A percentile compares a stretch with the other conserved stretches of the same genome.
Conservation (phyloP, 176 grass and related monocot genomes). For the Bonia amplexicaulis region DNA sequence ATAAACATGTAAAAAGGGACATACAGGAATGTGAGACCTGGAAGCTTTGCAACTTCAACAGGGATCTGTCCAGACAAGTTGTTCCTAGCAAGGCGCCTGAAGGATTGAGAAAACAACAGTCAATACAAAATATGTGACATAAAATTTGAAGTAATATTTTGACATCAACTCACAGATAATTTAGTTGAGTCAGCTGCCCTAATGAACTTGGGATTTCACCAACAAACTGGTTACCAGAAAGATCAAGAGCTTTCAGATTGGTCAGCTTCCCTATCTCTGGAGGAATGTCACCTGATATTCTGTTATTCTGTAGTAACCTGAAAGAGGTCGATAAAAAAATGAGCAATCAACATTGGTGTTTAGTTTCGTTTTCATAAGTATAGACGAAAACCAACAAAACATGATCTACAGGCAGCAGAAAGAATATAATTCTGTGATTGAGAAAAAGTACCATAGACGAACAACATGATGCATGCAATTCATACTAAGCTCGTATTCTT, state of each 20-base stretch:
- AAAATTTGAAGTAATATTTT: conserved; percentile 11
- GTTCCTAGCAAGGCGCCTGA: conserved; percentile 83
- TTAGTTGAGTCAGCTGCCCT: conserved; percentile 68
- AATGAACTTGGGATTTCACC: conserved; percentile 80
- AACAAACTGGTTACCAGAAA: conserved; percentile 80
- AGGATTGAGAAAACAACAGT: conserved; percentile 30
- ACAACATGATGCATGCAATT: neutral
- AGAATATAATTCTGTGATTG: neutral
- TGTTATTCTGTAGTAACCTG: conserved; percentile 93
- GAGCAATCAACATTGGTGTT: neutral
- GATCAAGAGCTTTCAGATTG: conserved; percentile 78
- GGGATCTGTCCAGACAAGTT: conserved; percentile 82
- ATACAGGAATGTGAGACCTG: conserved; percentile 94
- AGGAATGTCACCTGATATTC: conserved; percentile 82
- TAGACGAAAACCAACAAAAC: neutral
- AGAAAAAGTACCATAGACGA: neutral
- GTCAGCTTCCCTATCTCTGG: conserved; percentile 74
- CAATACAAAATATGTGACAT: conserved; percentile 16
- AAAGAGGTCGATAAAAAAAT: neutral
- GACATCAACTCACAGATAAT: conserved; percentile 73
- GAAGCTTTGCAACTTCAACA: conserved; percentile 74
- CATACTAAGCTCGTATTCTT: neutral
- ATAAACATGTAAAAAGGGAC: conserved; percentile 36
- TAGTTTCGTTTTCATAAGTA: neutral
- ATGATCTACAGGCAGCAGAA: neutral